A percentile compares a stretch with the other conserved stretches of the same genome.
Evolutionary conservation across 2,329 filamentous ascomycete genomes (phyloP).

Genomic region (Aspergillus arachidicola): DNA sequence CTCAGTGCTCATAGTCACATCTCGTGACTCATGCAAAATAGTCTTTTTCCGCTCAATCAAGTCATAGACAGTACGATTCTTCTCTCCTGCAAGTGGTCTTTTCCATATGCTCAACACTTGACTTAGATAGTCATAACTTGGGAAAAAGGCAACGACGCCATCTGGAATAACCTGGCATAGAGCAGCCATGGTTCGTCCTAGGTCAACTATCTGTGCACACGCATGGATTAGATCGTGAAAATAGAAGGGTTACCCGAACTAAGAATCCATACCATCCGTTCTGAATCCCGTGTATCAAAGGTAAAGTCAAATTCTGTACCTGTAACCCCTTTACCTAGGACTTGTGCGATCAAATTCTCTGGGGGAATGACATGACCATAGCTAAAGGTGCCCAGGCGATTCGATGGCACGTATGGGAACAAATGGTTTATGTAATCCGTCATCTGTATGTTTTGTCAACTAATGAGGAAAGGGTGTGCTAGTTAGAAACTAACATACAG

Average conservation of each 20-base stretch:
- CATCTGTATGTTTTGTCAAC: constrained; percentile 55
- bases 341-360: constrained; percentile 77
- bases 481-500: constrained; percentile 48
- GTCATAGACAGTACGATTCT: constrained; percentile 30
- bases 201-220: constrained; percentile 59
- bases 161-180: constrained; percentile 77
- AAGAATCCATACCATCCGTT: constrained; percentile 55
- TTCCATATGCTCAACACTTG: constrained; percentile 69
- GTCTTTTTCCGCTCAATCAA: constrained; percentile 37
- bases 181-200: constrained; percentile 73
- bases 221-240: constrained; percentile 7
- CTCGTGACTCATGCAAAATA: constrained; percentile 59
- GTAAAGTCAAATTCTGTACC: constrained; percentile 78
- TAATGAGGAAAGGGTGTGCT: background rate
- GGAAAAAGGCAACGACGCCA: constrained; percentile 92
- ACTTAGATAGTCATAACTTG: constrained; percentile 88
- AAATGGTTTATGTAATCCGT: constrained; percentile 84
- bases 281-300: constrained; percentile 73
- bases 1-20: constrained; percentile 55
- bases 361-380: constrained; percentile 92
- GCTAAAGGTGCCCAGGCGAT: constrained; percentile 76
- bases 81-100: constrained; percentile 33
- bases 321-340: constrained; percentile 57
- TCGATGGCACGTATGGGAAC: constrained; percentile 70
- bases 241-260: background rate